Base-by-base conservation (phyloP, 192 early-diverging fungal species). In the Coemansia sp. region DNA sequence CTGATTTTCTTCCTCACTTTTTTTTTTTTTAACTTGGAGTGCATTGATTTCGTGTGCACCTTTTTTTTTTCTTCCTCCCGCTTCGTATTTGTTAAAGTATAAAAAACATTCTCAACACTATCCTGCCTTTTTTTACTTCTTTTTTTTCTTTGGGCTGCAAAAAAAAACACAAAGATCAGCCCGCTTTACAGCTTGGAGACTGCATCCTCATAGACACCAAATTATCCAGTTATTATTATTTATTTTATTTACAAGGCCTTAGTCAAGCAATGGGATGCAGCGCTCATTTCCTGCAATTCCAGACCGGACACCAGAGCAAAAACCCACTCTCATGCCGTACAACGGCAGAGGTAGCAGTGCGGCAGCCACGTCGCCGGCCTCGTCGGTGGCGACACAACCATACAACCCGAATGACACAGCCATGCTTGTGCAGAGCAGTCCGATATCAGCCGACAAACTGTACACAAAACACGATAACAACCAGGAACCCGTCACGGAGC, bases 341-440 rank as follows among this genome's bases (percentile, higher is more conserved):
- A 22, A 18, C 11, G 33, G 5, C 18, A 5, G 20, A 0, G 12
- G 17, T 30, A 32, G 49, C 61, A 51, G 51, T 11, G 38, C 33
- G 38, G 3, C 42, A 2, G 5, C 42, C 12, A 45, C 16, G 5
- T 33, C 32, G 51, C 25, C 10, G 31, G 48, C 58, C 4, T 42
- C 28, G n/a, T 38, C 42, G 30, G 45, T 45, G 33, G 56, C 45
- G 8, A 66, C 65, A 17, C 59, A 61, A 42, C 59, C 59, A 40
- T 48, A 29, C 22, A 18, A 38, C 34, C 3, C 18, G 3, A 28
- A 29, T 25, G 7, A 52, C 51, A 52, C 20, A 2, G 28, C 22
- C 22, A 29, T n/a, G n/a, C n/a, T 22, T 28, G 59, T 38, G 22
- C 59, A 61, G 20, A 64, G 61, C 60, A 74, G 72, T 17, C 72